Evolutionary conservation across 73 alveolate genomes (phyloP).

Genomic region (Uronychia binucleata): DNA sequence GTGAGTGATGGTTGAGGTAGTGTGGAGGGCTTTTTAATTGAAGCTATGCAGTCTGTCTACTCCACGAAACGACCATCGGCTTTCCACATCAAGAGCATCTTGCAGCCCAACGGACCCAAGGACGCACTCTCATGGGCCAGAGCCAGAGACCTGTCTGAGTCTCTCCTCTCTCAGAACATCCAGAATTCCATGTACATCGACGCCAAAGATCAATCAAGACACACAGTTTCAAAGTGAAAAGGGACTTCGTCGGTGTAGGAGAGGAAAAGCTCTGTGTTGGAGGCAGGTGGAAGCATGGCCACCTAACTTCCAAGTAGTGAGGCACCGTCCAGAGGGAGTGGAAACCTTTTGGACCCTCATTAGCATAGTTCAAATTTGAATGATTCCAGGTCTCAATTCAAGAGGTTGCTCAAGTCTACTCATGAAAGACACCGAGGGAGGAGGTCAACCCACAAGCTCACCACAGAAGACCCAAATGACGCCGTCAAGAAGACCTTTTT

Average conservation of each 20-base stretch:
- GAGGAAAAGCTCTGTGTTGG: not conserved
- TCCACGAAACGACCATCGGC: too few relatives aligned
- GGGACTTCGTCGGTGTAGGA: not conserved
- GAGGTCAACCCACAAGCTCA: not conserved
- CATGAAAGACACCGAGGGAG: not conserved
- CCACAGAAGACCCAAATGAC: not conserved
- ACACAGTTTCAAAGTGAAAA: not conserved
- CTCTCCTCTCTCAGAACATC: not conserved
- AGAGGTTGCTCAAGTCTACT: not conserved
- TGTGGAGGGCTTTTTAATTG: too few relatives aligned
- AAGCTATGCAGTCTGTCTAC: too few relatives aligned
- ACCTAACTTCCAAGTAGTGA: too few relatives aligned
- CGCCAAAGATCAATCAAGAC: not conserved
- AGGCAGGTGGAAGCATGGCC: not conserved
- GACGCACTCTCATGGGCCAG: not conserved
- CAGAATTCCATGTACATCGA: not conserved
- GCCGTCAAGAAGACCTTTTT: not conserved
- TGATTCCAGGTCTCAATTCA: too few relatives aligned
- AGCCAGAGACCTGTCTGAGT: not conserved
- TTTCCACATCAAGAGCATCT: not conserved
- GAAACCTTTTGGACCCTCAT: too few relatives aligned
- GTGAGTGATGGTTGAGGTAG: too few relatives aligned
- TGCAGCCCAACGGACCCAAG: not conserved
- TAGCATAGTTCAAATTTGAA: too few relatives aligned
- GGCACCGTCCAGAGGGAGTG: too few relatives aligned